Evolutionary conservation across 2,329 filamentous ascomycete species (phyloP).

Genomic region (Harringtonia lauricola): DNA sequence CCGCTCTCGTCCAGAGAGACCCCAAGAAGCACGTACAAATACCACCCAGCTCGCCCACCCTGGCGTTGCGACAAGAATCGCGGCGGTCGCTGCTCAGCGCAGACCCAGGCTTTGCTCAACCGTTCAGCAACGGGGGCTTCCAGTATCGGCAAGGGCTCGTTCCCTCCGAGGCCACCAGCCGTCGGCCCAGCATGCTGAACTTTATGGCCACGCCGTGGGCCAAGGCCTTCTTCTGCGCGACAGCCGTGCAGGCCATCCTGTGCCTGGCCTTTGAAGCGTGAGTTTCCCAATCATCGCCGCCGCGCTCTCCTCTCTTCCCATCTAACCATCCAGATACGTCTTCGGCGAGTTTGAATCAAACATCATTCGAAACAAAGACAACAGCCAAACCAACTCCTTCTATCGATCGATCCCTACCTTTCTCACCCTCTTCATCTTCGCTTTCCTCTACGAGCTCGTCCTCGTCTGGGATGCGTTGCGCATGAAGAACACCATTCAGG

Average conservation of each 20-base stretch:
- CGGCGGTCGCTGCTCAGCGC: slow-evolving; percentile 32
- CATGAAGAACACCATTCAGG: slow-evolving; percentile 95
- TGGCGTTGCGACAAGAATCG: slow-evolving; percentile 34
- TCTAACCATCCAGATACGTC: slow-evolving; percentile 54
- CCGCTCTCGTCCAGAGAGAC: not conserved
- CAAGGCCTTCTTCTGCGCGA: slow-evolving; percentile 68
- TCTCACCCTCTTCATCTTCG: slow-evolving; percentile 92
- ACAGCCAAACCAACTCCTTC: slow-evolving; percentile 38
- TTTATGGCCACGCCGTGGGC: slow-evolving; percentile 80
- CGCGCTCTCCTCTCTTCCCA: not conserved
- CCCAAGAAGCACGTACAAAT: not conserved
- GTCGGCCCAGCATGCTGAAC: slow-evolving; percentile 48
- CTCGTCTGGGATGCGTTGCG: slow-evolving; percentile 89
- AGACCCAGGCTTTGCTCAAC: slow-evolving; percentile 21
- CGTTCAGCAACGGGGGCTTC: slow-evolving; percentile 20
- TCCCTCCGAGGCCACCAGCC: slow-evolving; percentile 20
- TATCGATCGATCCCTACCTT: slow-evolving; percentile 82
- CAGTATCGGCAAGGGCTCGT: slow-evolving; percentile 22
- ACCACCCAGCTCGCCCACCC: slow-evolving; percentile 24
- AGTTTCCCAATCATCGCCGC: slow-evolving; percentile 27
- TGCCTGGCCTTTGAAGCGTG: slow-evolving; percentile 82
- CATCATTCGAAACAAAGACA: slow-evolving; percentile 31
- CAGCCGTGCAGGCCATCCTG: slow-evolving; percentile 65
- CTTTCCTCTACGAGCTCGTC: slow-evolving; percentile 82
- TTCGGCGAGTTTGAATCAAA: slow-evolving; percentile 75